Percentiles rank a stretch among this genome's conserved stretches.
phyloP scores from a whole-genome alignment of 768 basidiomycete genomes.

The Stropharia rugosoannulata region DNA sequence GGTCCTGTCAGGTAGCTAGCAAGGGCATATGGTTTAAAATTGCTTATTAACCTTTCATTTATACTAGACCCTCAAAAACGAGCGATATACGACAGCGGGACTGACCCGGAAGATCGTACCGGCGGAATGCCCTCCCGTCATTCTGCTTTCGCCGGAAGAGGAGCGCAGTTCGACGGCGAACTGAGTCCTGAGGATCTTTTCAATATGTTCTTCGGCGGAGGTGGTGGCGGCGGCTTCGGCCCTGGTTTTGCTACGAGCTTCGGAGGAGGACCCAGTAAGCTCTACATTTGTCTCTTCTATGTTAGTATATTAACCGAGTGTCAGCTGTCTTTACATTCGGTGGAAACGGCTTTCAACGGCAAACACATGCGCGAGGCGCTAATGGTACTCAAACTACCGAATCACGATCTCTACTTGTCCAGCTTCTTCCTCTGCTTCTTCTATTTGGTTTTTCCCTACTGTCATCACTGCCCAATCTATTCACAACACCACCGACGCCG shows the following conservation, averaged over 20 bases:
- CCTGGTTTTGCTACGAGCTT: constrained; percentile 49
- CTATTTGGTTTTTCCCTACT: constrained; percentile 84
- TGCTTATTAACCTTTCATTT: constrained; percentile 1
- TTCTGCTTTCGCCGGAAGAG: constrained; percentile 55
- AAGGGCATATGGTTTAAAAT: constrained; percentile 2
- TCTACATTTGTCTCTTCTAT: neutral
- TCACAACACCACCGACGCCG: constrained; percentile 63
- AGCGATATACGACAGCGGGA: constrained; percentile 80
- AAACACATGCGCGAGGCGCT: constrained; percentile 23
- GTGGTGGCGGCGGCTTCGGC: constrained; percentile 41
- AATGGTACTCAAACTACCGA: constrained; percentile 27
- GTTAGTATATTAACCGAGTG: constrained; percentile 6
- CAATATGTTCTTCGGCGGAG: constrained; percentile 97
- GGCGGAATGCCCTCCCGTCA: constrained; percentile 63
- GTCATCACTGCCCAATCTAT: constrained; percentile 75
- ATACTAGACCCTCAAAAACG: constrained; percentile 80
- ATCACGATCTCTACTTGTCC: constrained; percentile 64
- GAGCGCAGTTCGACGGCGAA: constrained; percentile 71
- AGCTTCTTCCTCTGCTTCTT: constrained; percentile 82
- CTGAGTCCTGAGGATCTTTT: constrained; percentile 95
- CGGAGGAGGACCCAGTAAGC: constrained; percentile 56
- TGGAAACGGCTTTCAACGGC: constrained; percentile 75
- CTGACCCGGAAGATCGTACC: constrained; percentile 86
- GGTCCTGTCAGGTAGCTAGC: constrained; percentile 70
- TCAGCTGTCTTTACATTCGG: constrained; percentile 78